phyloP scores from a whole-genome alignment of 2,329 filamentous ascomycete genomes.

The Penicillium capsulatum region DNA sequence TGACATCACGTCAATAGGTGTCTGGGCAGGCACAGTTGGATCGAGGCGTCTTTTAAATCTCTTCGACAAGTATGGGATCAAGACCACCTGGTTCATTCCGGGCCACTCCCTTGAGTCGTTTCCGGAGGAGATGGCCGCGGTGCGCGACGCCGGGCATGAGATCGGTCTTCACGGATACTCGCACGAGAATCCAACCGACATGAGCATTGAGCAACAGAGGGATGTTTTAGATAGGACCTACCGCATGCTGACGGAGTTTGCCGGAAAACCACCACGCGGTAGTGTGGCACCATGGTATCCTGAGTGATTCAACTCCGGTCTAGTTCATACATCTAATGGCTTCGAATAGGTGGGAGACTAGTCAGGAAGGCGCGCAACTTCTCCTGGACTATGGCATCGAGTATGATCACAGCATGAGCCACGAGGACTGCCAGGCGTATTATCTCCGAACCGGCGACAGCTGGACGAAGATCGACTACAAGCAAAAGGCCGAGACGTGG shows the following conservation, averaged over 20 bases:
- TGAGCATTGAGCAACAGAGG: conserved; percentile 70
- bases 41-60: conserved; percentile 63
- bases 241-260: conserved; percentile 68
- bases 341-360: conserved; percentile 58
- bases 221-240: conserved; percentile 75
- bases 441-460: conserved; percentile 42
- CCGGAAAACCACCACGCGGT: conserved; percentile 67
- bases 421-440: conserved; percentile 45
- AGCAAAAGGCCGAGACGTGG: conserved; percentile 39
- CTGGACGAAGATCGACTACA: conserved; percentile 45
- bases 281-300: conserved; percentile 64
- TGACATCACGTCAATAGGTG: conserved; percentile 36
- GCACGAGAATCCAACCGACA: conserved; percentile 68
- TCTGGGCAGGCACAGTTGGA: conserved; percentile 66
- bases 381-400: conserved; percentile 44
- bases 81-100: conserved; percentile 63
- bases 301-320: no score
- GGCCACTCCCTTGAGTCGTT: conserved; percentile 63
- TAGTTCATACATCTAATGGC: no score
- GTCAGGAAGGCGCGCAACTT: conserved; percentile 57
- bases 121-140: conserved; percentile 58
- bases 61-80: conserved; percentile 68
- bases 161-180: conserved; percentile 68
- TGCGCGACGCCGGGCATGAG: conserved; percentile 62
- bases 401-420: conserved; percentile 45